Evolutionary conservation across 495 filamentous ascomycete species (phyloP), one percentile per base, ranked within the genome.

Genomic region (Daldinia decipiens): DNA sequence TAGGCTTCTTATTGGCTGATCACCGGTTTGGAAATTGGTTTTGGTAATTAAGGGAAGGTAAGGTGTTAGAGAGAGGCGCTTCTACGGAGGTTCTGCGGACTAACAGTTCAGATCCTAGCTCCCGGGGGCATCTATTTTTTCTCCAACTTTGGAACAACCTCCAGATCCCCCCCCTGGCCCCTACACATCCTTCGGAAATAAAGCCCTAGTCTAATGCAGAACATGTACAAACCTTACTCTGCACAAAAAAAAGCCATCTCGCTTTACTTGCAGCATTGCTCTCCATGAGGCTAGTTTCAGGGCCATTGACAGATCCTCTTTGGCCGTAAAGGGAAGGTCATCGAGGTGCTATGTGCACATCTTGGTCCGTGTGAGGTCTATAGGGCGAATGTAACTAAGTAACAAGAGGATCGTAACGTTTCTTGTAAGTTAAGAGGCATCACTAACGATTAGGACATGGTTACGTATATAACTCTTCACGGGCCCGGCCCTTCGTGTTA

Each of bases 1-100:
- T 4, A 0, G 15, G 15, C 31, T 19, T 64, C 60, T 39, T 0
- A 72, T 72, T 72, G 70, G 70, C n/a, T 31, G 15, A 13, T 1
- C 65, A 36, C 26, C 50, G 50, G 40, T 54, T 34, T 61, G 70
- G 70, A 72, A 72, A 72, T 72, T 72, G 70, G 59, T 6, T 68
- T 53, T 60, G 70, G 54, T 65, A 72, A 72, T 72, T 72, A 72
- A 72, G 70, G 70, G 70, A 68, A 72, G 70, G 70, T 72, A 72
- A 53, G 58, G 56, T 68, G 70, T 72, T 32, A 72, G 70, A 68
- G 65, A 68, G 70, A 60, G 65, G 70, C 70, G 70, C 60, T 72
- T 68, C 65, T 65, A 62, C 70, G 70, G 70, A 72, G 38, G 70
- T 72, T 72, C 65, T 68, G 65, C 70, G 70, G 70, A 36, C 70